Conservation (phyloP, 1,139 yeast species). For the Pichia inconspicua region DNA sequence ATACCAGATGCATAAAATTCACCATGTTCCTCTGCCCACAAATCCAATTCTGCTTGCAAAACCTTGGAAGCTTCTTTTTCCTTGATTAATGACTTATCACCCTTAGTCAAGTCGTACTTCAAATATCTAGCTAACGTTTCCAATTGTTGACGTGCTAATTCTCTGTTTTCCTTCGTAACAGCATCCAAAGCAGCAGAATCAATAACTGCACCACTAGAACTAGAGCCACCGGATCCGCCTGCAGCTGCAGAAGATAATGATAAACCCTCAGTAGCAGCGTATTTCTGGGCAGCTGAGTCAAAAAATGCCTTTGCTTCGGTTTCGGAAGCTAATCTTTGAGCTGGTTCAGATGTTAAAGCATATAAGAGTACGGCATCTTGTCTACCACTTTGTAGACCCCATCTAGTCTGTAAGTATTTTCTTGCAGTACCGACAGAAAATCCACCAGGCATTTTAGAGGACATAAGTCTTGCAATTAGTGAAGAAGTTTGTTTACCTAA, state of each 20-base stretch:
- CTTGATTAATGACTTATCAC: conserved; percentile 77
- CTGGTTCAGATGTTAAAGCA: conserved; percentile 86
- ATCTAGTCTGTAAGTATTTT: conserved; percentile 81
- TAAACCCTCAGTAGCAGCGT: conserved; percentile 77
- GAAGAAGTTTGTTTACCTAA: conserved; percentile 92
- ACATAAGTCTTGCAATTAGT: conserved; percentile 80
- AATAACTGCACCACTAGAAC: conserved; percentile 78
- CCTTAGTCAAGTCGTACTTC: conserved; percentile 83
- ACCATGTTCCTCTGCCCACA: conserved; percentile 92
- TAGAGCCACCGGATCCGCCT: conserved; percentile 29
- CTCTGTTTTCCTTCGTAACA: conserved; percentile 80
- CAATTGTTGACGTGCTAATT: conserved; percentile 88
- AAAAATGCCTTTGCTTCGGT: conserved; percentile 84
- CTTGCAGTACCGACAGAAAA: conserved; percentile 87
- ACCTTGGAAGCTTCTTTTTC: conserved; percentile 82
- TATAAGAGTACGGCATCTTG: conserved; percentile 82
- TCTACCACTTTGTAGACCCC: conserved; percentile 90
- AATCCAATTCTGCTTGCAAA: conserved; percentile 83
- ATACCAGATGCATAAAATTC: conserved; percentile 91
- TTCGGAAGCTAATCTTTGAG: conserved; percentile 77
- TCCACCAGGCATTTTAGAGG: conserved; percentile 99
- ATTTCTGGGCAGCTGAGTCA: conserved; percentile 74
- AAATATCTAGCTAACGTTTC: conserved; percentile 93
- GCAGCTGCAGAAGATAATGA: conserved; percentile 58
- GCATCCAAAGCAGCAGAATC: conserved; percentile 97